Base-by-base conservation (phyloP, 306 rosid genomes). In the Sophora flavescens region DNA sequence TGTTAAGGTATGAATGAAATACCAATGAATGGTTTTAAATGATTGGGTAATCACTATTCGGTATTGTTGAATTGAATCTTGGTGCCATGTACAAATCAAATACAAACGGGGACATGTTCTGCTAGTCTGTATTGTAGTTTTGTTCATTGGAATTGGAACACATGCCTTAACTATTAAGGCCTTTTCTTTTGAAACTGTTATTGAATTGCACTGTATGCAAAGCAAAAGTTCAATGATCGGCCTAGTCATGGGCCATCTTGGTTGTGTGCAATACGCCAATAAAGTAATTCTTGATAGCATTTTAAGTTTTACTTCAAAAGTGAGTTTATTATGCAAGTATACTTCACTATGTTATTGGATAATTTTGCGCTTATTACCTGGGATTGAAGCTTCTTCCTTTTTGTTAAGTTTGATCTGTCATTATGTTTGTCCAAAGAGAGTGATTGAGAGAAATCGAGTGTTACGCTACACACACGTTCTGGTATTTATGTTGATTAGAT, bases 321-420 rank as follows among this genome's bases (percentile, higher is more conserved):
- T 57, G 38, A 16, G 13, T 77, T 44, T 48, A 4, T 3, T 9
- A 16, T 60, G n/a, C 14, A 6, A 7, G 47, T 65, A 16, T 74
- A 8, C 10, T 59, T 59, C 59, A 48, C 48, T 54, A 16, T 41
- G 10, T 68, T 39, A 50, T 48, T 35, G 22, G 51, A 38, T 35
- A 38, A 71, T 56, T 56, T 68, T 83, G 80, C 39, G 35, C 63
- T 38, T 45, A 45, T 30, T 50, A 8, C 26, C 35, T 50, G 18
- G 63, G 16, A 56, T 12, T 6, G 38, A 26, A 30, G 35, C 9
- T 32, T 41, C 61, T 39, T 62, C 14, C 41, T 15, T 63, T n/a
- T 45, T 45, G 42, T 67, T 7, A 48, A 41, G 60, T 33, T 57
- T 51, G 63, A 50, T 42, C 39, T 22, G 58, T 36, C 50, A 30